Conservation (phyloP, 805 yeast species). For the Myxozyma monticola region DNA sequence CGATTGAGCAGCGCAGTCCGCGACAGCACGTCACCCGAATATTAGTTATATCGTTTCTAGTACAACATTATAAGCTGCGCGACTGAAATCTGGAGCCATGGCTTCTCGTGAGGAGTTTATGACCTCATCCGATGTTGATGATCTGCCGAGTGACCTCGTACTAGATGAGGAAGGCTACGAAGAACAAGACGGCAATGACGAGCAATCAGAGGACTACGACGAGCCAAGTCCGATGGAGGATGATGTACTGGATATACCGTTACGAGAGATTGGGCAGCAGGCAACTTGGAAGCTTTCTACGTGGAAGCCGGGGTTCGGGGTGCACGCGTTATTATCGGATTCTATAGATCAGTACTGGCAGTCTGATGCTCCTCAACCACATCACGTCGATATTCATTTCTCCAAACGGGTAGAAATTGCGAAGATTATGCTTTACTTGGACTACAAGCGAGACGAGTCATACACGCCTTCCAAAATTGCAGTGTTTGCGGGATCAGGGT, state of each 20-base stretch:
- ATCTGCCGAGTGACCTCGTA: too few relatives aligned
- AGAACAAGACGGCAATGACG: not conserved
- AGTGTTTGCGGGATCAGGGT: slow-evolving; percentile 73
- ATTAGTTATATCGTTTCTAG: too few relatives aligned
- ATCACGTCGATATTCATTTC: slow-evolving; percentile 73
- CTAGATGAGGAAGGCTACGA: not conserved
- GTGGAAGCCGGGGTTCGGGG: slow-evolving; percentile 67
- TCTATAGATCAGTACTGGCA: slow-evolving; percentile 84
- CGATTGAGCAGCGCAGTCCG: too few relatives aligned
- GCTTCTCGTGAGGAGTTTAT: too few relatives aligned
- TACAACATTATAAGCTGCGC: too few relatives aligned
- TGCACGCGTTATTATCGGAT: slow-evolving; percentile 64
- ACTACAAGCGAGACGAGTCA: slow-evolving; percentile 76
- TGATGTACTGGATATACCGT: not conserved
- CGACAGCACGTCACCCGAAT: too few relatives aligned
- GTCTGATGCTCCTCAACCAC: slow-evolving; percentile 91
- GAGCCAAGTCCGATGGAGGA: not conserved
- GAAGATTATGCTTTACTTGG: slow-evolving; percentile 68
- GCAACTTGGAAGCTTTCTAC: slow-evolving; percentile 88
- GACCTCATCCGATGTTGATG: not conserved
- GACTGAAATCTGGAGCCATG: too few relatives aligned
- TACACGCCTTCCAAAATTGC: slow-evolving; percentile 79
- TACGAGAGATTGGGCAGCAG: slow-evolving; percentile 66
- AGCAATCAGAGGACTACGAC: not conserved
- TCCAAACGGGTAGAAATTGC: slow-evolving; percentile 71